These are phyloP conservation scores for Wilcoxina mikolae DNA, from an alignment of 495 filamentous ascomycete genomes.

Conservation along the genomic window DNA sequence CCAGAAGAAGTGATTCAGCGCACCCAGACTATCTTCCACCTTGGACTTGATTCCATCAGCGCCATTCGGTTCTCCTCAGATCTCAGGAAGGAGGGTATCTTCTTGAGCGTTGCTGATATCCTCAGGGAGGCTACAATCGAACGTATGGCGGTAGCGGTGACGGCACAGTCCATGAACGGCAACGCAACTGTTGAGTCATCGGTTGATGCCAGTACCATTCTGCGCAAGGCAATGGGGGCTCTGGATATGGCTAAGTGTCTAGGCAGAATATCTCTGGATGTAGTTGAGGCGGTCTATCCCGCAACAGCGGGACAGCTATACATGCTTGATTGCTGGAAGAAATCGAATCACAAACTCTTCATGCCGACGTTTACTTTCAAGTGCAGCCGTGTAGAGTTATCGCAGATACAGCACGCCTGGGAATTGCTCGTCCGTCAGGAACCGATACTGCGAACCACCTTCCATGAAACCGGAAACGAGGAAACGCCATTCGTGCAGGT, in stretches of 20 bases:
- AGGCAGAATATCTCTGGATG: constrained; percentile 27
- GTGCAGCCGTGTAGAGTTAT: constrained; percentile 27
- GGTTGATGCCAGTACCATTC: constrained; percentile 22
- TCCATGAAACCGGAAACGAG: constrained; percentile 35
- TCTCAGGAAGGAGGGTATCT: constrained; percentile 45
- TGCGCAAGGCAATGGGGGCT: constrained; percentile 28
- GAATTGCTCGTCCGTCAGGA: constrained; percentile 36
- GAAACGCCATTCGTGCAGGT: constrained; percentile 42
- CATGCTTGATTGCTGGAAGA: constrained; percentile 54
- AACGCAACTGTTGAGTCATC: constrained; percentile 8
- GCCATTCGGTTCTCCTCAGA: constrained; percentile 58
- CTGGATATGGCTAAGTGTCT: constrained; percentile 30
- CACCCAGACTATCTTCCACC: constrained; percentile 58
- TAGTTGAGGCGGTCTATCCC: constrained; percentile 43
- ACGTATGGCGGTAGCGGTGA: constrained; percentile 36
- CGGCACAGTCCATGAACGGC: constrained; percentile 1
- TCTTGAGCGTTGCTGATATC: constrained; percentile 49
- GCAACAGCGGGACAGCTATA: constrained; percentile 58
- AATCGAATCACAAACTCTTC: constrained; percentile 44
- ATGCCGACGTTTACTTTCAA: constrained; percentile 48
- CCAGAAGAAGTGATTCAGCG: constrained; percentile 45
- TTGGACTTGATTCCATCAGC: constrained; percentile 83
- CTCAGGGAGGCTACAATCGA: constrained; percentile 47
- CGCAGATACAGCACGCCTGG: constrained; percentile 41
- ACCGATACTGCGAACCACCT: constrained; percentile 47